Conservation (phyloP, 2,329 filamentous ascomycete genomes). For the Aureobasidium uvarum region DNA sequence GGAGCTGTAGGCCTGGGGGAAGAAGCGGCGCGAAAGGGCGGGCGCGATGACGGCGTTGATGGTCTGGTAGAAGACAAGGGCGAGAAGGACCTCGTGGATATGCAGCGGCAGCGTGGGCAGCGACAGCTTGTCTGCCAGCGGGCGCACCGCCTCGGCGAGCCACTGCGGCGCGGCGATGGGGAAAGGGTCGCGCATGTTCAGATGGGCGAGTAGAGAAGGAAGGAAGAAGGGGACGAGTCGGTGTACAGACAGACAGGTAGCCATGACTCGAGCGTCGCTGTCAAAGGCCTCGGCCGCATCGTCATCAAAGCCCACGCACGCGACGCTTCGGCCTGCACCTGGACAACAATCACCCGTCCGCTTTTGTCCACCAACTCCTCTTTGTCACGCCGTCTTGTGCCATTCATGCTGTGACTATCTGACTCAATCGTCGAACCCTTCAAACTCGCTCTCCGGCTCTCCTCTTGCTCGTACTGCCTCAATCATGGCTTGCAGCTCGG, state of each 20-base stretch:
- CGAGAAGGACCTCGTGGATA: slow-evolving; percentile 70
- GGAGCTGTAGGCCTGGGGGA: slow-evolving; percentile 61
- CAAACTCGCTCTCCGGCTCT: slow-evolving; percentile 27
- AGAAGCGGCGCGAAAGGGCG: slow-evolving; percentile 59
- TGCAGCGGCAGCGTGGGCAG: slow-evolving; percentile 70
- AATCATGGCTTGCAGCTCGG: slow-evolving; percentile 38
- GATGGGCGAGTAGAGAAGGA: not conserved
- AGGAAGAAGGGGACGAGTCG: slow-evolving; percentile 1
- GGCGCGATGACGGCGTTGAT: slow-evolving; percentile 68
- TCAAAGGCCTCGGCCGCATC: slow-evolving; percentile 13
- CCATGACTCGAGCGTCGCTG: not conserved
- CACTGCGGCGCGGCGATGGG: slow-evolving; percentile 56
- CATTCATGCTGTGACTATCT: not conserved
- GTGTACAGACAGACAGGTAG: not conserved
- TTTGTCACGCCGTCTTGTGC: not conserved
- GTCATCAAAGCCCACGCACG: not conserved
- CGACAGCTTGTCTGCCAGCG: slow-evolving; percentile 60
- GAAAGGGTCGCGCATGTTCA: slow-evolving; percentile 70
- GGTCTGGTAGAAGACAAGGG: slow-evolving; percentile 66
- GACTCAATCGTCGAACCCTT: slow-evolving; percentile 29
- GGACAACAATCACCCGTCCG: not conserved
- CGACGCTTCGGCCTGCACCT: not conserved
- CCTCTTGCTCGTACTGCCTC: slow-evolving; percentile 35
- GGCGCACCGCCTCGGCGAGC: slow-evolving; percentile 58
- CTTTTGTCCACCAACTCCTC: not conserved